Evolutionary conservation across 2,329 filamentous ascomycete genomes (phyloP), one percentile per base, ranked within the genome.

Genomic region (Cercospora sp.): DNA sequence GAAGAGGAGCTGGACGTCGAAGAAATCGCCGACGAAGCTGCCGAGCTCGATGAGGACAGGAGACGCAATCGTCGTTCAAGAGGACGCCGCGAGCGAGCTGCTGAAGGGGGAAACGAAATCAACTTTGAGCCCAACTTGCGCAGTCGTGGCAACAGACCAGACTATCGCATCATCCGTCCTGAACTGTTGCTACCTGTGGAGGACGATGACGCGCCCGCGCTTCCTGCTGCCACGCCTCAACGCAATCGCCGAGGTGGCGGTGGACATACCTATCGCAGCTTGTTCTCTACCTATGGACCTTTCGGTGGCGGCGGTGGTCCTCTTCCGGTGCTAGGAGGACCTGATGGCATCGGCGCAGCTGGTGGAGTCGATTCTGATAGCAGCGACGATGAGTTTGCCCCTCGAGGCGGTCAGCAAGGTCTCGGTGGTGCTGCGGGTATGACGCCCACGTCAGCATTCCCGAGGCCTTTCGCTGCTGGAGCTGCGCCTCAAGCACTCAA

Each of bases 301-400:
- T 98, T 99, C 79, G 95, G 93, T 67, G 93, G 95, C 51, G 91
- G 91, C 57, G 89, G 90, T 53, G 92, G 92, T 40, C 86, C 86
- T 51, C 86, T 89, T 33, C 88, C 92, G 16, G 84, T 95, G 12
- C 86, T 94, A 65, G 89, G 85, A 69, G 92, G 92, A 1, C 90
- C 91, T 5, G 91, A 90, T 83, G 91, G 90, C 65, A 88, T 88
- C 53, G 90, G 87, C 12, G 91, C 91, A 23, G 88, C 88, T 69
- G 93, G 90, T 30, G 92, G 91, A 63, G 91, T 89, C 8, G 95
- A 98, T 75, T 97, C 94, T 5, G 95, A 99, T 78, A 97, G 93
- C 79, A 99, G 95, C 78, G 95, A 99, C 74, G 95, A 99, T 73
- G 95, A 99, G 76, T 66, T 62, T 8, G 71, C 80, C 85, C 60